Base-by-base conservation (phyloP, 495 filamentous ascomycete species). In the Tuber brumale region DNA sequence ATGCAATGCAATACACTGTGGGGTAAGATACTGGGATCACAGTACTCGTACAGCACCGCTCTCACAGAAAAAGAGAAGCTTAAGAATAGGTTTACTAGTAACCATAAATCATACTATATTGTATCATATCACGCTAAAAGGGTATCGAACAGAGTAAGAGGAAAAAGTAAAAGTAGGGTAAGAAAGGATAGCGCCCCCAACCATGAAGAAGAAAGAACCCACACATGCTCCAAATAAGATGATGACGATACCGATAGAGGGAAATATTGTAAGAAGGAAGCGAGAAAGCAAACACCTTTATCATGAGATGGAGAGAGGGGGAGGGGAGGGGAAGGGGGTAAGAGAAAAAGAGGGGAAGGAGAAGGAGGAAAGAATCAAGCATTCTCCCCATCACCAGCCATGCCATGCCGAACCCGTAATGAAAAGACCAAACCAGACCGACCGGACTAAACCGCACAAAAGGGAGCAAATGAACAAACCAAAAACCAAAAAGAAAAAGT, bases 361-460 rank as follows among this genome's bases (percentile, higher is more conserved):
- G 10, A 23, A 31, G 9, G 51, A 6, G 16, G 10, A 31, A n/a
- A 61, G 21, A 61, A 31, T 27, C 51, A 61, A 61, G n/a, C 51
- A 61, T 23, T 57, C 51, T 57, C 51, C 51, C 51, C n/a, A 61
- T 31, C 51, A 31, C 51, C n/a, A 61, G 6, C 73, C 66, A 31
- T 39, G 71, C 73, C 61, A 51, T 74, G 35, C 51, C 44, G 70
- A 74, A 72, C 37, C 48, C 69, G 42, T 31, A 45, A 35, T 69
- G 39, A 16, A 71, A 43, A 42, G 43, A 42, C 19, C 48, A 57
- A n/a, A 72, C 35, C 42, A 12, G 10, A 45, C 72, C 46, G 69
- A 75, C 44, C 51, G 27, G 45, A 46, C 43, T 35, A 77, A 75
- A 45, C 39, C 39, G n/a, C 10, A 35, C 27, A 39, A 21, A n/a